These are phyloP conservation scores for Coemansia reversa DNA, from an alignment of 192 early-diverging fungal species.

Conservation along the genomic window DNA sequence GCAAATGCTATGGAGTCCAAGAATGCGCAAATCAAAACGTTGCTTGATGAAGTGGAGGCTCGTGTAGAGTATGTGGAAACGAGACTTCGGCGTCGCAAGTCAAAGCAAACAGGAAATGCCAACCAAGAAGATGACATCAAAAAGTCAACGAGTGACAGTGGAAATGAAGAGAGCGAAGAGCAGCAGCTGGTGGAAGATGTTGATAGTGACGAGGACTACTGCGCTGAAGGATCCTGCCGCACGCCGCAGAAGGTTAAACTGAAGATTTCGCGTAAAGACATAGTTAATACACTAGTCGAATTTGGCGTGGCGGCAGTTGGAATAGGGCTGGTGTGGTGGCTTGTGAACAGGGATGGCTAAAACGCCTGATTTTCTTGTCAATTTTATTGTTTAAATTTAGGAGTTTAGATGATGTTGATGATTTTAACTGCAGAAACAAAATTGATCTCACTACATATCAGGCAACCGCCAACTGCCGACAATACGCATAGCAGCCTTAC, in stretches of 20 bases:
- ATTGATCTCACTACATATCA: constrained; percentile 22
- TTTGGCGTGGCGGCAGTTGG: constrained; percentile 43
- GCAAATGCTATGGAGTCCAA: constrained; percentile 36
- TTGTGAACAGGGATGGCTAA: constrained; percentile 20
- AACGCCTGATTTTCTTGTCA: background rate
- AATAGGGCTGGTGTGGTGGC: constrained; percentile 44
- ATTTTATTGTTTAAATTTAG: constrained; percentile 2
- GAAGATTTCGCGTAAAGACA: constrained; percentile 41
- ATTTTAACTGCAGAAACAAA: background rate
- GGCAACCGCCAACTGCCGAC: constrained; percentile 72
- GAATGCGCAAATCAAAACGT: constrained; percentile 37
- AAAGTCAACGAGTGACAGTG: constrained; percentile 22
- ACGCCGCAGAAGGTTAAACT: constrained; percentile 46
- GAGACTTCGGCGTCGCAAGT: constrained; percentile 44
- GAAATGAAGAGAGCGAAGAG: constrained; percentile 17
- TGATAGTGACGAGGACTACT: constrained; percentile 53
- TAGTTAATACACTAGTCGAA: constrained; percentile 29
- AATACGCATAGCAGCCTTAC: constrained; percentile 63
- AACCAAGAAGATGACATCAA: constrained; percentile 6
- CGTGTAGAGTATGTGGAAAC: constrained; percentile 52
- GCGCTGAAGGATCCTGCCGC: constrained; percentile 41
- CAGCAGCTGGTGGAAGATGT: constrained; percentile 37
- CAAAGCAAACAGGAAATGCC: background rate
- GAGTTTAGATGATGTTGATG: background rate
- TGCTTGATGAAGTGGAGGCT: constrained; percentile 45